These are phyloP conservation scores for Daldinia childiae DNA, from an alignment of 495 filamentous ascomycete species.

Conservation along the genomic window DNA sequence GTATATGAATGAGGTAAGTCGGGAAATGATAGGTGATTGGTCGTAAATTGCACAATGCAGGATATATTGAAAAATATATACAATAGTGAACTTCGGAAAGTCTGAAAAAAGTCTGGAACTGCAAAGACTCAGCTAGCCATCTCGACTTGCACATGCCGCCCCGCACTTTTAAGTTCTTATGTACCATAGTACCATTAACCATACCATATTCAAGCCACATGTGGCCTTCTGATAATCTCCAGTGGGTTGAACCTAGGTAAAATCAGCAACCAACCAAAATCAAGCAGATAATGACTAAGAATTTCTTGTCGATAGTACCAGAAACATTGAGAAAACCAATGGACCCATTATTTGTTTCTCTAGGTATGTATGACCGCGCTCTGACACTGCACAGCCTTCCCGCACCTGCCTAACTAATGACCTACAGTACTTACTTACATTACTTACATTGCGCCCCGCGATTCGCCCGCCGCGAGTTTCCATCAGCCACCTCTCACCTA, in stretches of 20 bases:
- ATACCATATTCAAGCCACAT: constrained; percentile 10
- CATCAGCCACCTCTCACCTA: constrained; percentile 3
- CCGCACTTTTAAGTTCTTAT: constrained; percentile 17
- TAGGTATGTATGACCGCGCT: constrained; percentile 2
- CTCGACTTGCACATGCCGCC: constrained; percentile 8
- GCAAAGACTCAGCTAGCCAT: constrained; percentile 13
- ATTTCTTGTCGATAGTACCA: constrained; percentile 1
- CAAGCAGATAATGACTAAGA: neutral
- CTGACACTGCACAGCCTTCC: constrained; percentile 20
- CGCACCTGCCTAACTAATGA: neutral
- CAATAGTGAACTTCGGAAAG: neutral
- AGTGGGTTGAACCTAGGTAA: neutral
- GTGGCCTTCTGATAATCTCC: neutral
- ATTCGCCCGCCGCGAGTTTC: constrained; percentile 23
- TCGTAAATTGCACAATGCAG: neutral
- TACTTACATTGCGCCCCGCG: constrained; percentile 33
- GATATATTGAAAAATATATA: neutral
- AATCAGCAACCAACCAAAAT: constrained; percentile 5
- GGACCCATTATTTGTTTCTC: constrained; percentile 1
- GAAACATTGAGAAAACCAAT: constrained; percentile 10
- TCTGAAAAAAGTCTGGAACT: constrained; percentile 10
- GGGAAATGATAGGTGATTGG: too few relatives aligned
- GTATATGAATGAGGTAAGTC: too few relatives aligned
- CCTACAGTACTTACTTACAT: neutral
- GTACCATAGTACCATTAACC: neutral